Evolutionary conservation across 768 basidiomycete species (phyloP).

Genomic region (Galerina sulciceps): DNA sequence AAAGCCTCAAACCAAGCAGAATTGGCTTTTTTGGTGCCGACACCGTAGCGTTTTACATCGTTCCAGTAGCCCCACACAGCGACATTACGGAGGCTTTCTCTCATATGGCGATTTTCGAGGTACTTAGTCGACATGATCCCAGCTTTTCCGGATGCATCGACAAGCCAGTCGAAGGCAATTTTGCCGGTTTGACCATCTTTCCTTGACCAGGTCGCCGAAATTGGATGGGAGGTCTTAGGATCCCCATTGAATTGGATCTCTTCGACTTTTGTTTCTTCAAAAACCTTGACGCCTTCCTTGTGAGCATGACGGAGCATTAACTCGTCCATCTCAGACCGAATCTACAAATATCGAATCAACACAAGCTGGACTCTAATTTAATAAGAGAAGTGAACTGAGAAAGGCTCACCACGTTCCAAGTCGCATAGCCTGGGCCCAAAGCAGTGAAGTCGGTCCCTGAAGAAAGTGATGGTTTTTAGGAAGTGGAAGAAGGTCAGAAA

Average conservation of each 20-base stretch:
- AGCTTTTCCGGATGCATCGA: constrained; percentile 65
- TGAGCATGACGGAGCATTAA: constrained; percentile 60
- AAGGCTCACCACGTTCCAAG: constrained; percentile 66
- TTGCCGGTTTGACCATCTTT: constrained; percentile 37
- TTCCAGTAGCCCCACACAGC: constrained; percentile 75
- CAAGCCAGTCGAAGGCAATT: constrained; percentile 60
- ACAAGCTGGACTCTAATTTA: no score
- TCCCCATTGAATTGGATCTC: constrained; percentile 49
- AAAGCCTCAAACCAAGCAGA: constrained; percentile 60
- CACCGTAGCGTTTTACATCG: constrained; percentile 46
- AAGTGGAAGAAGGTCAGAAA: not conserved
- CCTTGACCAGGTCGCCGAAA: constrained; percentile 41
- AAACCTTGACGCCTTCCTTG: constrained; percentile 49
- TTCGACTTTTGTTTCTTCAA: constrained; percentile 49
- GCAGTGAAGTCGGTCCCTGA: constrained; percentile 64
- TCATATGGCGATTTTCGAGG: constrained; percentile 57
- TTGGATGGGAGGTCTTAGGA: constrained; percentile 32
- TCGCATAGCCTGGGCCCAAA: constrained; percentile 46
- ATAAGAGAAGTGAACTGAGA: no score
- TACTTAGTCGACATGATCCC: constrained; percentile 66
- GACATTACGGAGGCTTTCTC: constrained; percentile 56
- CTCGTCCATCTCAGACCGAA: constrained; percentile 62
- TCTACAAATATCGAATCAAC: constrained; percentile 32
- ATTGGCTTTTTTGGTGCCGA: constrained; percentile 44
- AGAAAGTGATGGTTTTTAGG: no score